Evolutionary conservation across 2,329 filamentous ascomycete genomes (phyloP).

Genomic region (Fusarium sterilihyphosum): DNA sequence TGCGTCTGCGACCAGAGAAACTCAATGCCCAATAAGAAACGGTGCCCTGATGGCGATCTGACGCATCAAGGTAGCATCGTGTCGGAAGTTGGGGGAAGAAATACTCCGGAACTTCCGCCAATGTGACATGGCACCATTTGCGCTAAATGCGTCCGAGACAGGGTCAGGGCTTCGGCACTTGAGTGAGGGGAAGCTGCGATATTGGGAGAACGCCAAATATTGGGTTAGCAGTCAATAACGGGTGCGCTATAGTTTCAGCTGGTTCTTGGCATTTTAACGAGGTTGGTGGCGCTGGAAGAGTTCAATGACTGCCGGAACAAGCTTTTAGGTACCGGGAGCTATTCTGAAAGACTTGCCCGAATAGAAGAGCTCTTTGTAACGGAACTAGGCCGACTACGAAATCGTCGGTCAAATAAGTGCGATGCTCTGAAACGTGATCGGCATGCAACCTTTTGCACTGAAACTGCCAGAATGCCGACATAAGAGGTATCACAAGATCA

Average conservation of each 20-base stretch:
- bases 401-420: neutral
- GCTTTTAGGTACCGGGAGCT: neutral
- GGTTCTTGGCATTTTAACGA: neutral
- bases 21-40: neutral
- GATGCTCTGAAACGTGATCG: neutral
- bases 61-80: neutral
- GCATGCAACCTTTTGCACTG: neutral
- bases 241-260: neutral
- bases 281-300: neutral
- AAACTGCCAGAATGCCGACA: neutral
- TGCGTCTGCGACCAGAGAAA: neutral
- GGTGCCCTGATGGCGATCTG: neutral
- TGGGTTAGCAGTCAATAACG: neutral
- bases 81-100: neutral
- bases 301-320: neutral
- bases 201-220: neutral
- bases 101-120: neutral
- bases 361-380: too few species aligned
- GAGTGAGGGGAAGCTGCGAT: neutral
- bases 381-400: neutral
- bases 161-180: neutral
- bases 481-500: neutral
- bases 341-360: neutral
- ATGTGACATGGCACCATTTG: neutral
- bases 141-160: neutral